Base-by-base conservation (phyloP, 306 rosid genomes). In the Lathyrus sativus region DNA sequence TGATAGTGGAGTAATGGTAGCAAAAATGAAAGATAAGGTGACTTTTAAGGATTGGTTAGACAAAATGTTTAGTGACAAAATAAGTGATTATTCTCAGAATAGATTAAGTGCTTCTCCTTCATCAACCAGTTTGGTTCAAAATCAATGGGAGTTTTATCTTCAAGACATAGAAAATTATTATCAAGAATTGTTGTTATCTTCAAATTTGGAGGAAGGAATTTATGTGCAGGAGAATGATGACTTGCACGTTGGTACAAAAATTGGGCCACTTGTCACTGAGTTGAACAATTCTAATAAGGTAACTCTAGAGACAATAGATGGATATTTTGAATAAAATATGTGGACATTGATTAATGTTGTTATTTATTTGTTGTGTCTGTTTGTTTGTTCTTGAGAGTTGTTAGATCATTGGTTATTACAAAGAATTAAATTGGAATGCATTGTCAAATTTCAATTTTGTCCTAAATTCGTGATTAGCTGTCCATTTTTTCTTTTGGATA, bases 41-140 rank as follows among this genome's bases (percentile, higher is more conserved):
- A 71, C 84, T 9, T 79, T 89, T 18, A 89, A 65, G 63, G 89
- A 74, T 49, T 89, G 96, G 98, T 22, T 92, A 13, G 98, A 80
- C 13, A 92, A 79, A 57, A 71, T 84, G 67, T 85, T 89, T 79
- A 54, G 62, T 33, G 95, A 90, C 41, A 80, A 73, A 44, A 72
- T 61, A 54, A 55, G 56, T 54, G 73, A 65, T 45, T 62, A 41
- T 62, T 79, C 89, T 35, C 70, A 64, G 2, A 79, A 58, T 12
- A 65, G 53, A 15, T 35, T 13, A 60, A 15, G 45, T 61, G 75
- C 62, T 45, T 60, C 84, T 68, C 8, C 72, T 77, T 83, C 86
- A 38, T 62, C 89, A 67, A 37, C 29, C 28, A 78, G 42, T 68
- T 59, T 62, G 64, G 77, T 78, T 38, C 76, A 70, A 74, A 78